Evolutionary conservation across 768 basidiomycete genomes (phyloP), one percentile per base, ranked within the genome.

Genomic region (Pleurotus citrinopileatus): DNA sequence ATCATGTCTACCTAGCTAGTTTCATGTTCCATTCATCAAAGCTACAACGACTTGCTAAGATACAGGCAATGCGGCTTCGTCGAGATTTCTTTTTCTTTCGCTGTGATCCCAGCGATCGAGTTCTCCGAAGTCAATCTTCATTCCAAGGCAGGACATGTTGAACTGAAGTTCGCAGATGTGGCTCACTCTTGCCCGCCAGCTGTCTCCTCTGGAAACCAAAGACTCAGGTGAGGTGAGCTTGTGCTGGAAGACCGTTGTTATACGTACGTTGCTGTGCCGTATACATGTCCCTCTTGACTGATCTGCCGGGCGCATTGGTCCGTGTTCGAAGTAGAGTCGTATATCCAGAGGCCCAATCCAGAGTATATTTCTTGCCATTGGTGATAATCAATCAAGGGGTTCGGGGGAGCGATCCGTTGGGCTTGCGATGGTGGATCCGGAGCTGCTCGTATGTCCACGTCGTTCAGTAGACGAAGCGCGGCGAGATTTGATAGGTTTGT

Each of bases 211-310:
- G 64, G 25, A 25, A 29, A 15, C 7, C 37, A 55, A n/a, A n/a
- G n/a, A n/a, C n/a, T n/a, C 32, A 57, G 63, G 28, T 2, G n/a
- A 26, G 36, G 10, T 58, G 17, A 37, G 38, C 32, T 6, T 29
- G 50, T 17, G 36, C 34, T 23, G 27, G 9, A 9, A 51, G 51
- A 34, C 19, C 1, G 55, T 45, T 12, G 4, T 26, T 36, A 45
- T 17, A 77, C 86, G 66, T 63, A 89, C 89, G 88, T 88, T 51
- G 88, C 89, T 26, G 87, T 87, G 25, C 89, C 87, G 60, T 90
- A 90, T 57, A 83, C 67, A 57, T 83, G 80, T n/a, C 80, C 77
- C 52, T 71, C 62, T 58, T 78, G 80, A 61, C 76, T 81, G 8
- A 92, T 80, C n/a, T 87, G 71, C 43, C 88, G 77, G 50, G 78